Conservation (phyloP, 2,329 filamentous ascomycete genomes). For the Pseudogymnoascus sp. region DNA sequence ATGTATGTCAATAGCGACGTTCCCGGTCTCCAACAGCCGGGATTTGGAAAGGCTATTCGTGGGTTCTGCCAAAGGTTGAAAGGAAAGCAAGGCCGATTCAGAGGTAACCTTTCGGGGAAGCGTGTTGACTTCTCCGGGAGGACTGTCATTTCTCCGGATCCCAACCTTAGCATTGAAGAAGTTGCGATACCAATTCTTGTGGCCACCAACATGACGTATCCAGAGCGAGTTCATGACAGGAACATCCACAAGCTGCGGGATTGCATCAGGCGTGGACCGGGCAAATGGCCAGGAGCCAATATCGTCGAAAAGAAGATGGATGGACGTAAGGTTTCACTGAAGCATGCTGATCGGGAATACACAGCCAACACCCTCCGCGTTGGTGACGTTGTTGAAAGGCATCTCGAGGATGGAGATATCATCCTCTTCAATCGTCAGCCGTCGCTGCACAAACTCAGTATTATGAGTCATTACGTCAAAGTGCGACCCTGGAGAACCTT, state of each 20-base stretch:
- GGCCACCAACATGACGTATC: conserved; percentile 95
- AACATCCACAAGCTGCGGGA: conserved; percentile 76
- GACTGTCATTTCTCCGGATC: conserved; percentile 96
- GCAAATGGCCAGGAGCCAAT: conserved; percentile 82
- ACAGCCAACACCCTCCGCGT: conserved; percentile 68
- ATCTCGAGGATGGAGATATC: conserved; percentile 90
- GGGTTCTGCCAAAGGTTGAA: conserved; percentile 94
- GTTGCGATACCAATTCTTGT: conserved; percentile 86
- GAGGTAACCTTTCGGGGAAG: conserved; percentile 94
- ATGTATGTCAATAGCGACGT: conserved; percentile 98
- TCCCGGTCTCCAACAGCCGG: conserved; percentile 81
- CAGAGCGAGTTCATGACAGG: conserved; percentile 75
- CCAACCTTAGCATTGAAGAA: conserved; percentile 86
- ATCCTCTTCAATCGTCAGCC: conserved; percentile 97
- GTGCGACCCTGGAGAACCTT: conserved; percentile 94
- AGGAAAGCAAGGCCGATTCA: conserved; percentile 94
- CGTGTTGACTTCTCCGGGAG: conserved; percentile 97
- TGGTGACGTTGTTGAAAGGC: conserved; percentile 87
- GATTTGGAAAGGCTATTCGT: conserved; percentile 79
- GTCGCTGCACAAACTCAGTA: conserved; percentile 96
- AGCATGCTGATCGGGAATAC: conserved; percentile 62
- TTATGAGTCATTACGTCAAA: conserved; percentile 91
- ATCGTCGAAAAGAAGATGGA: conserved; percentile 65
- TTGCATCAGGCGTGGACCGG: conserved; percentile 67
- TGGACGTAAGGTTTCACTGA: conserved; percentile 64